A percentile compares a stretch with the other conserved stretches of the same genome.
Evolutionary conservation across 1,284 basidiomycete species (phyloP).

Genomic region (Ustilago loliicola): DNA sequence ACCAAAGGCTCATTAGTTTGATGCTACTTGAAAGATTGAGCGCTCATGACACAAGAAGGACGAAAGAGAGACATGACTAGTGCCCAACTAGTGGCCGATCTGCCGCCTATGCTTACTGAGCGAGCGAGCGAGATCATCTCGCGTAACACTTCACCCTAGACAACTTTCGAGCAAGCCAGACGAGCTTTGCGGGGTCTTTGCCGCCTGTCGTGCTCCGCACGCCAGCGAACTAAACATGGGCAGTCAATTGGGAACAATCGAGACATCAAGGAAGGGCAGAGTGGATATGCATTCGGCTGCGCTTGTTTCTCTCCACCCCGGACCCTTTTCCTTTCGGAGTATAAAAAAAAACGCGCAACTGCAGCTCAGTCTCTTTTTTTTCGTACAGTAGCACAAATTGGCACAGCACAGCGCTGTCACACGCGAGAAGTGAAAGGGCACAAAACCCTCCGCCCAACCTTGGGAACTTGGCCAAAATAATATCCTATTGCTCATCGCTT

Average conservation of each 20-base stretch:
- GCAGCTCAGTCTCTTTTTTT: background rate
- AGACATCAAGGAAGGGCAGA: background rate
- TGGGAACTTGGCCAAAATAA: constrained; percentile 9
- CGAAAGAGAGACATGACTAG: background rate
- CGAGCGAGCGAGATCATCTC: constrained; percentile 3
- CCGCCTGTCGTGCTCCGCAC: background rate
- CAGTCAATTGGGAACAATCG: background rate
- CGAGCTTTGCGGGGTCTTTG: constrained; percentile 1
- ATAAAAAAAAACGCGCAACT: background rate
- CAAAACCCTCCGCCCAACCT: constrained; percentile 38
- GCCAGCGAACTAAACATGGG: no score
- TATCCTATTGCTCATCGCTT: constrained; percentile 13
- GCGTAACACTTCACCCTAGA: background rate
- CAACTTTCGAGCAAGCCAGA: background rate
- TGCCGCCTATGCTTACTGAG: background rate
- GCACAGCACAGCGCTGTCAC: constrained; percentile 2
- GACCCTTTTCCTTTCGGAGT: constrained; percentile 17
- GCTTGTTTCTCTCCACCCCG: constrained; percentile 26
- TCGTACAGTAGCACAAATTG: background rate
- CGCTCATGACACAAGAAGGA: background rate
- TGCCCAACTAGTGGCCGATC: background rate
- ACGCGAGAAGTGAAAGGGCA: constrained; percentile 4
- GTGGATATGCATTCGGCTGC: background rate
- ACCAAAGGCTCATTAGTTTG: no score
- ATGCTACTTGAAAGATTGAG: background rate